Conservation (phyloP, 495 filamentous ascomycete species). For the Hypoxylon fuscum region DNA sequence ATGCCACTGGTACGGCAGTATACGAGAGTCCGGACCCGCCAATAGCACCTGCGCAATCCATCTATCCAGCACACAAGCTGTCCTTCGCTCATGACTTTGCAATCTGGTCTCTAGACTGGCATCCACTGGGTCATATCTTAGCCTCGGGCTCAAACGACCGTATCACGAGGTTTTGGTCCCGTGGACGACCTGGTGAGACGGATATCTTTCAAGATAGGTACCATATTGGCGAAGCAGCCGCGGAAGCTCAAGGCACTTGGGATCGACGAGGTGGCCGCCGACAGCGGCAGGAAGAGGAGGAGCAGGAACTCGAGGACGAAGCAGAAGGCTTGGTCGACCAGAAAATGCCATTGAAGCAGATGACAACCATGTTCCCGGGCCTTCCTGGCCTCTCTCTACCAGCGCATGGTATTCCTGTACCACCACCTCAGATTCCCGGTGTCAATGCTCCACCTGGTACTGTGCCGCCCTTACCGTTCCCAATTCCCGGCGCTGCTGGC, state of each 20-base stretch:
- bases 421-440: slow-evolving; percentile 50
- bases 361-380: slow-evolving; percentile 49
- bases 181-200: slow-evolving; percentile 84
- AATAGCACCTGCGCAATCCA: slow-evolving; percentile 81
- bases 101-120: slow-evolving; percentile 98
- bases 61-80: slow-evolving; percentile 86
- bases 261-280: slow-evolving; percentile 79
- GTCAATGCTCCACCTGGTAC: slow-evolving; percentile 57
- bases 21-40: slow-evolving; percentile 84
- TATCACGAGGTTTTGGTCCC: slow-evolving; percentile 95
- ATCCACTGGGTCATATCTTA: slow-evolving; percentile 93
- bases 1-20: slow-evolving; percentile 71
- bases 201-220: slow-evolving; percentile 87
- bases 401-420: slow-evolving; percentile 42
- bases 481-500: slow-evolving; percentile 55
- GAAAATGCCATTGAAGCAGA: slow-evolving; percentile 72
- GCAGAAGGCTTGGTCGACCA: slow-evolving; percentile 94
- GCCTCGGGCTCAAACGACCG: slow-evolving; percentile 99
- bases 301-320: slow-evolving; percentile 92
- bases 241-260: slow-evolving; percentile 92
- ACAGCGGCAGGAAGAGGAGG: slow-evolving; percentile 89
- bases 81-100: slow-evolving; percentile 90
- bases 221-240: slow-evolving; percentile 92
- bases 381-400: slow-evolving; percentile 61
- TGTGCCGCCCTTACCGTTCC: slow-evolving; percentile 47